Evolutionary conservation across 345 rosid species (phyloP).

Genomic region (Laguncularia racemosa): DNA sequence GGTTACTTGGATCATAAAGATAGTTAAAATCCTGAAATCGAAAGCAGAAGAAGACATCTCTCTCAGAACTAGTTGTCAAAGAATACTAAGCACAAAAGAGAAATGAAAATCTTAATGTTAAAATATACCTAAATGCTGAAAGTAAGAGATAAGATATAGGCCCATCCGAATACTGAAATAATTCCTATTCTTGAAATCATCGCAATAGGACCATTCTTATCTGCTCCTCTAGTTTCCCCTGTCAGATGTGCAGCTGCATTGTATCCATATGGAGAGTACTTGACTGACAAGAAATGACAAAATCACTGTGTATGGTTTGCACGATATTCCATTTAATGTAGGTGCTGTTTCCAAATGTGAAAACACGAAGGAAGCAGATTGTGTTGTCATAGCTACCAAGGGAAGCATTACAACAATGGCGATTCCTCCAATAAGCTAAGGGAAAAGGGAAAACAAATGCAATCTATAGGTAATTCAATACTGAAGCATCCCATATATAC

Average conservation of each 20-base stretch:
- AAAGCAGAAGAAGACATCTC: not conserved
- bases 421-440: constrained; percentile 44
- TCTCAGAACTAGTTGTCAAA: no score
- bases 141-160: constrained; percentile 50
- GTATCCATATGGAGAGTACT: constrained; percentile 51
- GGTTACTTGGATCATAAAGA: constrained; percentile 42
- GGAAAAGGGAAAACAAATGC: not conserved
- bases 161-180: constrained; percentile 56
- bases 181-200: constrained; percentile 54
- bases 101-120: not conserved
- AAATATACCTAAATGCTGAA: constrained; percentile 44
- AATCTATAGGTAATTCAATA: not conserved
- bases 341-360: constrained; percentile 37
- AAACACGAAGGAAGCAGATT: constrained; percentile 48
- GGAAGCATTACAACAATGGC: constrained; percentile 56
- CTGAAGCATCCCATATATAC: no score
- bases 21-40: constrained; percentile 31
- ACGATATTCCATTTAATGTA: constrained; percentile 38
- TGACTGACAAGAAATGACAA: constrained; percentile 53
- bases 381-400: constrained; percentile 36
- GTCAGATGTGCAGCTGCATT: constrained; percentile 66
- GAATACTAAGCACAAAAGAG: not conserved
- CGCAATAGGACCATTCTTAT: constrained; percentile 53
- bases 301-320: constrained; percentile 46
- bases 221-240: constrained; percentile 63